phyloP scores from a whole-genome alignment of 2,329 filamentous ascomycete genomes.

The Colletotrichum sp. region DNA sequence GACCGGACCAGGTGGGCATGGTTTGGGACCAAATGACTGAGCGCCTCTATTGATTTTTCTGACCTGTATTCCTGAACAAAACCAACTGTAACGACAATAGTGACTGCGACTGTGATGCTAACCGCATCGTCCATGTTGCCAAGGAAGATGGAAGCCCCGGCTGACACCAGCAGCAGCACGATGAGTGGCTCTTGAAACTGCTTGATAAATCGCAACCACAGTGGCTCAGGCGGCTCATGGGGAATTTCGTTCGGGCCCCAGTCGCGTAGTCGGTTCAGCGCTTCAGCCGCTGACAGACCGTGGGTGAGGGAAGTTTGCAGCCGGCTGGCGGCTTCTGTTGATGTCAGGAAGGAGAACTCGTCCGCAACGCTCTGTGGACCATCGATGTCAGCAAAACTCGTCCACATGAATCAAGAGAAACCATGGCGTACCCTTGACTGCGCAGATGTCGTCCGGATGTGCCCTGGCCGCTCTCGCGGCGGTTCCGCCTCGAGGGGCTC shows the following conservation, averaged over 20 bases:
- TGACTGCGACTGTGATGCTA: conserved; percentile 94
- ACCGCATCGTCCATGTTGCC: conserved; percentile 94
- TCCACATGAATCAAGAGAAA: background rate
- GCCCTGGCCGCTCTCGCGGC: conserved; percentile 38
- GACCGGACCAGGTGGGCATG: conserved; percentile 91
- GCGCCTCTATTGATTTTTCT: conserved; percentile 94
- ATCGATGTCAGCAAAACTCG: background rate
- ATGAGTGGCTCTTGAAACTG: conserved; percentile 98
- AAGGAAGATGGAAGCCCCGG: conserved; percentile 85
- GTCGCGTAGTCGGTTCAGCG: conserved; percentile 76
- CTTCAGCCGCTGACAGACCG: conserved; percentile 83
- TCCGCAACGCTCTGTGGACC: conserved; percentile 58
- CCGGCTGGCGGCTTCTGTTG: conserved; percentile 77
- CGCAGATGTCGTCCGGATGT: conserved; percentile 57
- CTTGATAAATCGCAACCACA: conserved; percentile 94
- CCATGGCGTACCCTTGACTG: conserved; percentile 56
- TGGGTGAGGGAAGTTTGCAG: conserved; percentile 83
- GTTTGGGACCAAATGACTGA: conserved; percentile 93
- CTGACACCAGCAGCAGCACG: conserved; percentile 86
- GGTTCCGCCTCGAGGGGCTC: conserved; percentile 32
- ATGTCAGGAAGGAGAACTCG: conserved; percentile 71
- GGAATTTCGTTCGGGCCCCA: conserved; percentile 95
- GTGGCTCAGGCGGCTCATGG: conserved; percentile 88
- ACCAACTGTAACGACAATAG: conserved; percentile 94
- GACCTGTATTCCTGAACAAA: conserved; percentile 98